Base-by-base conservation (phyloP, 2,329 filamentous ascomycete genomes). In the Fusarium sp. region DNA sequence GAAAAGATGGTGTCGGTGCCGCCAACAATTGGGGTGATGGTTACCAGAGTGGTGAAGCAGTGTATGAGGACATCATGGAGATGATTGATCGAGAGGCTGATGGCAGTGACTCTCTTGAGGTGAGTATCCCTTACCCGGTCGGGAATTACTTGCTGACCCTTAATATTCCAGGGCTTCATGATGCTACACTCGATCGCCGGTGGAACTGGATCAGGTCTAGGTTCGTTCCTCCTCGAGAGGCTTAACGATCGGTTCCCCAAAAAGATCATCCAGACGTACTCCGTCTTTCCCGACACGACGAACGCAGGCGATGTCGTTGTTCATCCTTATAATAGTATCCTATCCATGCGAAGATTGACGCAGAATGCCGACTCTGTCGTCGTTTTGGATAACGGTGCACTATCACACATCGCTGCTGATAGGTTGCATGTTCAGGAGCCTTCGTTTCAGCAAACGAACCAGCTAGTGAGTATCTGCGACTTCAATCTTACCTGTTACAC, bases 61-160 rank as follows among this genome's bases (percentile, higher is more conserved):
- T 99, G 23, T 94, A 95, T 76, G 96, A 99, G 81, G 96, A 99
- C 80, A 94, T 99, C 60, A 93, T 99, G 87, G 97, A 99, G 81
- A 99, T 99, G 94, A 97, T 99, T 78, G 96, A 99, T 80, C 92
- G 96, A 67, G 96, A 99, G 81, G 96, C 97, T 18, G 96, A 99
- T 81, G 97, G 97, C 35, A 98, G 95, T 80, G 96, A 99, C 82
- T 98, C 95, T 56, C 87, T 99, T 7, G 96, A 99, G 86, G 92
- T 77, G 32, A 68, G 73, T 14, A 33, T 17, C 38, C 20, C 35
- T 37, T 42, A 13, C 30, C 15, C 26, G 11, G 13, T n/a, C 8
- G 23, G 7, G 14, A 41, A 9, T 41, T 9, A 6, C 15, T 27
- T 18, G 44, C 68, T 69, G 60, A 71, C 27, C 20, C 20, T 48